phyloP scores from a whole-genome alignment of 2,329 filamentous ascomycete genomes.

The Ploettnerulaceae sp. region DNA sequence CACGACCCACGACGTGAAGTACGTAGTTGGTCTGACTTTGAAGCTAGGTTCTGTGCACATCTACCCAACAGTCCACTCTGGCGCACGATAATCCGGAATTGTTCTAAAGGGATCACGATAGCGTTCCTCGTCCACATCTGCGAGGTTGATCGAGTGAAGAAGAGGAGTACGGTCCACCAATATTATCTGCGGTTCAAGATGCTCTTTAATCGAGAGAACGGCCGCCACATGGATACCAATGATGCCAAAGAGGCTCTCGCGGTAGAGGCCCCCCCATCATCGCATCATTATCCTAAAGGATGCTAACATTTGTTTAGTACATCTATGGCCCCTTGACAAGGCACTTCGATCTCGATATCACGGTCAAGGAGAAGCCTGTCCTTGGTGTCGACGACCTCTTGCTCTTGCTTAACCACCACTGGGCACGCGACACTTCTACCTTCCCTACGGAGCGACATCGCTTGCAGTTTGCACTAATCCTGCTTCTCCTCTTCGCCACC shows the following conservation, averaged over 20 bases:
- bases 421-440: slow-evolving; percentile 21
- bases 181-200: slow-evolving; percentile 27
- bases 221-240: slow-evolving; percentile 19
- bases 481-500: slow-evolving; percentile 20
- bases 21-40: slow-evolving; percentile 6
- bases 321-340: slow-evolving; percentile 8
- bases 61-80: slow-evolving; percentile 1
- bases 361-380: slow-evolving; percentile 18
- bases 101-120: slow-evolving; percentile 10
- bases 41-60: slow-evolving; percentile 14
- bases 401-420: slow-evolving; percentile 17
- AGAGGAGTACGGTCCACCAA: slow-evolving; percentile 22
- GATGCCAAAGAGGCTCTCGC: slow-evolving; percentile 15
- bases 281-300: background rate
- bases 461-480: slow-evolving; percentile 12
- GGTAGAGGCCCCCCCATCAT: slow-evolving; percentile 5
- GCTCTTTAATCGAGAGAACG: slow-evolving; percentile 17
- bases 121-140: slow-evolving; percentile 1
- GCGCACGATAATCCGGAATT: slow-evolving; percentile 8
- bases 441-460: slow-evolving; percentile 24
- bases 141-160: slow-evolving; percentile 9
- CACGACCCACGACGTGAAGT: slow-evolving; percentile 4
- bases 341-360: slow-evolving; percentile 15
- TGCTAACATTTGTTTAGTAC: slow-evolving; percentile 15
- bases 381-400: slow-evolving; percentile 18